Conservation (phyloP, 305 asterid genomes). For the Solanum hybrid region DNA sequence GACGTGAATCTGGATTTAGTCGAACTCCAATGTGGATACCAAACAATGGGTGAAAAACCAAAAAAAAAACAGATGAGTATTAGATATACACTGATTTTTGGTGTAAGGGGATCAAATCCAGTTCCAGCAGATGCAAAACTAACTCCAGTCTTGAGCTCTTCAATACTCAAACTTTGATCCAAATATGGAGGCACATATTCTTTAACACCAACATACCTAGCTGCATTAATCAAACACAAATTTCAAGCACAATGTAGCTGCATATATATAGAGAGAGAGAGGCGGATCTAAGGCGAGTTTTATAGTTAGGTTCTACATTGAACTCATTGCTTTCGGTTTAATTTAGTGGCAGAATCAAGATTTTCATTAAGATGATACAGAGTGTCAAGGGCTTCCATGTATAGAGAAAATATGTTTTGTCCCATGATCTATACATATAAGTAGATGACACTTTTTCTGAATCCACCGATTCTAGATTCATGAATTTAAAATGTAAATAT, state of each 20-base stretch:
- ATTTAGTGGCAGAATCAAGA: not conserved
- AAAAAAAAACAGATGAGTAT: not conserved
- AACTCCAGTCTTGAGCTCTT: conserved; percentile 65
- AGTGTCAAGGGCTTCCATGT: too few relatives aligned
- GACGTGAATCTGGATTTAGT: too few relatives aligned
- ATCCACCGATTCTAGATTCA: not conserved
- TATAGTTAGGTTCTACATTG: too few relatives aligned
- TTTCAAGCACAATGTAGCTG: not conserved
- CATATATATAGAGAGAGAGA: too few relatives aligned
- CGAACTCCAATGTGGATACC: too few relatives aligned
- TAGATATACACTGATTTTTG: conserved; percentile 23
- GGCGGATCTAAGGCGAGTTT: not conserved
- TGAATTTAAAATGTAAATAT: not conserved
- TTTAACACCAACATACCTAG: conserved; percentile 49
- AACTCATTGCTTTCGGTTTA: not conserved
- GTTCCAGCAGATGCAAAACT: conserved; percentile 92
- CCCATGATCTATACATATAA: not conserved
- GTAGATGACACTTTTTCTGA: not conserved
- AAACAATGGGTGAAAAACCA: too few relatives aligned
- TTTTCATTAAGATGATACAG: too few relatives aligned
- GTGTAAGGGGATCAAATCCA: conserved; percentile 80
- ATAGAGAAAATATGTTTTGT: too few relatives aligned
- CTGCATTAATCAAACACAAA: conserved; percentile 28
- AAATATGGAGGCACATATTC: conserved; percentile 63
- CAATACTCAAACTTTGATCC: conserved; percentile 44